Percentiles rank a stretch among this genome's conserved stretches.
Evolutionary conservation across 2,329 filamentous ascomycete species (phyloP).

Genomic region (Fusarium chlamydosporum): DNA sequence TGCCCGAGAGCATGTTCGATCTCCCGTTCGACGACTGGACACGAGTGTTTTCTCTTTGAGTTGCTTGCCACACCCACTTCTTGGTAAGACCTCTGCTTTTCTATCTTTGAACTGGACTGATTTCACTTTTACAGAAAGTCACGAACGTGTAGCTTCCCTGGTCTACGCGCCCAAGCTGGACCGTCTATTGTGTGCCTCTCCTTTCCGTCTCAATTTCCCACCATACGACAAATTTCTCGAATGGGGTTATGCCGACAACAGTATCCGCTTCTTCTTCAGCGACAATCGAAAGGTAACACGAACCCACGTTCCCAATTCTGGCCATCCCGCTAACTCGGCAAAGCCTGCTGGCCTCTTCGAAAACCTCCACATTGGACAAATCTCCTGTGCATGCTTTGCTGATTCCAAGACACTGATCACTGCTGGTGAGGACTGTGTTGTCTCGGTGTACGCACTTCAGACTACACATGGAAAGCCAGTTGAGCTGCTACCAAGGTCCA

Average conservation of each 20-base stretch:
- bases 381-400: constrained; percentile 86
- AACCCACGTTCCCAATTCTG: constrained; percentile 8
- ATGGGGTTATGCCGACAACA: constrained; percentile 96
- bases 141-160: constrained; percentile 84
- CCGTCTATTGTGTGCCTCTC: constrained; percentile 84
- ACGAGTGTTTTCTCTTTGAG: constrained; percentile 81
- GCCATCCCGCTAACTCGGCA: constrained; percentile 49
- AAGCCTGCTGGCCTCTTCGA: constrained; percentile 87
- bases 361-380: constrained; percentile 91
- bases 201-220: constrained; percentile 88
- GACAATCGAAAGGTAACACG: constrained; percentile 78
- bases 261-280: constrained; percentile 88
- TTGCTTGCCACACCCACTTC: constrained; percentile 81
- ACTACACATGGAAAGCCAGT: constrained; percentile 75
- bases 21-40: constrained; percentile 79
- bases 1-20: constrained; percentile 76
- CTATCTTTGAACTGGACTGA: background rate
- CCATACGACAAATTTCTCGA: constrained; percentile 95
- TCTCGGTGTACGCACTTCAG: constrained; percentile 84
- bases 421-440: constrained; percentile 90
- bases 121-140: constrained; percentile 64
- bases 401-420: constrained; percentile 94
- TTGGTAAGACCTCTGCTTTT: constrained; percentile 63
- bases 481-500: constrained; percentile 82
- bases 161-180: constrained; percentile 85